Base-by-base conservation (phyloP, 345 rosid species). In the Gossypium rotundifolium region DNA sequence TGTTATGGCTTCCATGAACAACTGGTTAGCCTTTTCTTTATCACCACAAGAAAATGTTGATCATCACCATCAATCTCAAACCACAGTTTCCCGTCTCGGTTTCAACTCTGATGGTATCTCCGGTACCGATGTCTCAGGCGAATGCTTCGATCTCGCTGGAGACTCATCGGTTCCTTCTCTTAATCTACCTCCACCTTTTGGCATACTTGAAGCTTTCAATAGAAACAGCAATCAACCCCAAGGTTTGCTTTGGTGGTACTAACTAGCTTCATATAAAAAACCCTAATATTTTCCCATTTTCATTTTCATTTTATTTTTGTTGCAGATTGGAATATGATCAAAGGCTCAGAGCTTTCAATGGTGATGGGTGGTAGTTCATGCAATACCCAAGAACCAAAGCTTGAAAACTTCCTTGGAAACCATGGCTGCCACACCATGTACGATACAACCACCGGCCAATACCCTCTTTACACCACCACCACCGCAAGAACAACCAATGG, bases 11-110 rank as follows among this genome's bases (percentile, higher is more conserved):
- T 60, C 68, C 69, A 88, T 88, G 85, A 88, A 88, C 75, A 89
- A 91, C 81, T 94, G 93, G 96, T 78, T 94, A 71, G 94, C 89
- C 3, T 94, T 91, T 76, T 90, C 97, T 79, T 93, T 86, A 23
- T 90, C 98, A 63, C 90, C 91, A 51, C 85, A 83, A 82, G 85
- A 91, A 44, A 81, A 72, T 70, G 80, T 73, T 48, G 79, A 73
- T 76, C 80, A 79, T 74, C 82, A 33, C 5, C 40, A 33, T 33
- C 40, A 73, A 65, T 61, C 80, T 44, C 86, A 80, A 75, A 75
- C 52, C 70, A 52, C 83, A 1, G 75, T 33, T 33, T 23, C 72
- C 51, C 77, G 70, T 48, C 79, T 74, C 52, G 67, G 74, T 23
- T 79, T 85, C 79, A 77, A 86, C 79, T 73, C 89, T 55, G 70